Evolutionary conservation across 805 yeast species (phyloP).

Genomic region (Sugiyamaella floridensis): DNA sequence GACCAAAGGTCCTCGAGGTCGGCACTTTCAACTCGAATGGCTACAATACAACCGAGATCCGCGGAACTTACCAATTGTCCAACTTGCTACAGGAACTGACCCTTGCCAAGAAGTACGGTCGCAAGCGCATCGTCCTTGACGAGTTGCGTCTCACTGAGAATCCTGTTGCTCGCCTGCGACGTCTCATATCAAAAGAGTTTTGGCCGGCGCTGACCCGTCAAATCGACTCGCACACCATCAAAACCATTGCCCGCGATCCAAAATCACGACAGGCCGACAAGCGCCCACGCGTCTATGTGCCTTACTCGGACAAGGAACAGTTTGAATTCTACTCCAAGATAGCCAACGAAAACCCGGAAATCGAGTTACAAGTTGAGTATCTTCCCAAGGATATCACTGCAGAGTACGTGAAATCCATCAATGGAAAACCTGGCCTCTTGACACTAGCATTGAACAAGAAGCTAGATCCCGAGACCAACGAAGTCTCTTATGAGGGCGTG

Average conservation of each 20-base stretch:
- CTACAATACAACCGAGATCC: conserved; percentile 57
- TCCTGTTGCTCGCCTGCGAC: conserved; percentile 69
- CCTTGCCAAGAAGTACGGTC: conserved; percentile 73
- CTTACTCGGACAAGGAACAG: conserved; percentile 62
- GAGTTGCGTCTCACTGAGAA: conserved; percentile 80
- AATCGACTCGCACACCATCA: conserved; percentile 54
- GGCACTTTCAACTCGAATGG: conserved; percentile 87
- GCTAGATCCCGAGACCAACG: conserved; percentile 44
- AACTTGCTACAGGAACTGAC: conserved; percentile 84
- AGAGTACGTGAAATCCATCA: conserved; percentile 67
- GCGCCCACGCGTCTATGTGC: conserved; percentile 72
- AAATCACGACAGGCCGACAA: conserved; percentile 55
- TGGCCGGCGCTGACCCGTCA: conserved; percentile 76
- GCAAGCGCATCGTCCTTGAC: conserved; percentile 70
- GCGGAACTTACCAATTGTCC: conserved; percentile 87
- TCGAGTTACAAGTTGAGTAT: conserved; percentile 63
- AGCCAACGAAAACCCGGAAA: conserved; percentile 47
- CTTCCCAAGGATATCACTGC: conserved; percentile 72
- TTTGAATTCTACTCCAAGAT: conserved; percentile 57
- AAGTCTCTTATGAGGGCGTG: conserved; percentile 45
- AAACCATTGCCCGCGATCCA: conserved; percentile 68
- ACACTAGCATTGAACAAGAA: conserved; percentile 64
- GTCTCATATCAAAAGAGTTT: conserved; percentile 69
- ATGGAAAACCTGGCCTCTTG: conserved; percentile 77
- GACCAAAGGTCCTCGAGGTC: conserved; percentile 71